Base-by-base conservation (phyloP, 2,329 filamentous ascomycete species). In the Nemania serpens region DNA sequence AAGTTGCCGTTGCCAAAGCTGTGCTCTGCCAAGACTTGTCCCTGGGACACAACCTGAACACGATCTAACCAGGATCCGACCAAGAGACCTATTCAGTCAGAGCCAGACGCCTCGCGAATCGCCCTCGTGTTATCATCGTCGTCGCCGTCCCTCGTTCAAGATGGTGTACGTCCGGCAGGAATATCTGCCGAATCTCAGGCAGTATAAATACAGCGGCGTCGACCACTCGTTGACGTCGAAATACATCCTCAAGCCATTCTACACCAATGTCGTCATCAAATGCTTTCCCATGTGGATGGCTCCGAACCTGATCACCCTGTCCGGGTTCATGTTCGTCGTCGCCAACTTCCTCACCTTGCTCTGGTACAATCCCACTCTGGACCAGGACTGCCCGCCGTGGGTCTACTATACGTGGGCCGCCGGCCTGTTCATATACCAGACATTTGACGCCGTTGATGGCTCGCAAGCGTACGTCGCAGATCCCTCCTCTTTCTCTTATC, bases 121-220 rank as follows among this genome's bases (percentile, higher is more conserved):
- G 36, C 36, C 4, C 11, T 5, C 4, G 11, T 39, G 36, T n/a
- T 39, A 39, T 39, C 36, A 7, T 29, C 25, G 25, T 29, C 25
- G 25, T 7, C 25, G 25, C 25, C 25, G 25, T 29, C 4, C 41
- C 10, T 47, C 36, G n/a, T 65, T 58, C 71, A 71, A 68, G 57
- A 97, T 97, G 93, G 93, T 95, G 64, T 98, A 98, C 83, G 93
- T 99, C 63, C 91, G 95, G 68, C 91, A 97, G 78, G 88, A 93
- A 73, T 88, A 91, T 79, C 88, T 99, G 65, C 88, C 90, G 41
- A 91, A 91, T 75, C 87, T 99, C 70, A 91, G 91, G 77, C 85
- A 93, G 78, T 99, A 99, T 87, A 95, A 96, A 79, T 99, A 99
- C 83, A 91, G 90, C 42, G 86, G 87, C 59, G 91, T 98, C 71